phyloP scores from a whole-genome alignment of 208 protist species.

The Jaenimonas drosophilae region DNA sequence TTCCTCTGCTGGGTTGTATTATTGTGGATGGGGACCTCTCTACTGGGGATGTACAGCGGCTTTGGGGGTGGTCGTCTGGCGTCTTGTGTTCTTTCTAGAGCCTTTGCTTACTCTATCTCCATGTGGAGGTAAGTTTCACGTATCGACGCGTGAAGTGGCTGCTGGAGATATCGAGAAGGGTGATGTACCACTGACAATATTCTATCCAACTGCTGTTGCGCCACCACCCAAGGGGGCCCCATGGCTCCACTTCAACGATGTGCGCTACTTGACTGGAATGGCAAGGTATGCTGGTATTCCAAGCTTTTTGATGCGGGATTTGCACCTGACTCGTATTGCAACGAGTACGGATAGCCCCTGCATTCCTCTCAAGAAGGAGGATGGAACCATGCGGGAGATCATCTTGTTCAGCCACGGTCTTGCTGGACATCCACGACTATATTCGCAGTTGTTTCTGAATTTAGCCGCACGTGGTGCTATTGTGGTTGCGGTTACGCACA shows the following conservation, averaged over 20 bases:
- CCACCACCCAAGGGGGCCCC: not conserved
- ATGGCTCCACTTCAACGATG: slow-evolving; percentile 61
- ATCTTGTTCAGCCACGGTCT: slow-evolving; percentile 82
- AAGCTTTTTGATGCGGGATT: slow-evolving; percentile 34
- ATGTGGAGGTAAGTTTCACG: not conserved
- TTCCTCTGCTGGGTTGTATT: not conserved
- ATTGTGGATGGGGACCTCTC: not conserved
- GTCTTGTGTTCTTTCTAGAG: not conserved
- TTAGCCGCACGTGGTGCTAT: slow-evolving; percentile 58
- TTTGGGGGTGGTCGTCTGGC: not conserved
- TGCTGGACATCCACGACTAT: slow-evolving; percentile 41
- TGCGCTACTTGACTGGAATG: slow-evolving; percentile 41
- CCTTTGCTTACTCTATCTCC: not conserved
- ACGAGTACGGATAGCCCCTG: slow-evolving; percentile 11
- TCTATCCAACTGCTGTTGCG: slow-evolving; percentile 40
- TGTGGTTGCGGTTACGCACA: slow-evolving; percentile 64
- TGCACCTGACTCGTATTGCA: slow-evolving; percentile 17
- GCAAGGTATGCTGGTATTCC: slow-evolving; percentile 38
- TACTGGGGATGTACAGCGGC: not conserved
- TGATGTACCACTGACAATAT: slow-evolving; percentile 44
- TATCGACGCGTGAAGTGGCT: not conserved
- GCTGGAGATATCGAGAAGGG: slow-evolving; percentile 1
- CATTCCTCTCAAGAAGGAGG: slow-evolving; percentile 19
- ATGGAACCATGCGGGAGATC: slow-evolving; percentile 28
- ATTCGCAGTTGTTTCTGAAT: slow-evolving; percentile 55